phyloP scores from a whole-genome alignment of 2,329 filamentous ascomycete genomes.

The Aspergillus aculeatus region DNA sequence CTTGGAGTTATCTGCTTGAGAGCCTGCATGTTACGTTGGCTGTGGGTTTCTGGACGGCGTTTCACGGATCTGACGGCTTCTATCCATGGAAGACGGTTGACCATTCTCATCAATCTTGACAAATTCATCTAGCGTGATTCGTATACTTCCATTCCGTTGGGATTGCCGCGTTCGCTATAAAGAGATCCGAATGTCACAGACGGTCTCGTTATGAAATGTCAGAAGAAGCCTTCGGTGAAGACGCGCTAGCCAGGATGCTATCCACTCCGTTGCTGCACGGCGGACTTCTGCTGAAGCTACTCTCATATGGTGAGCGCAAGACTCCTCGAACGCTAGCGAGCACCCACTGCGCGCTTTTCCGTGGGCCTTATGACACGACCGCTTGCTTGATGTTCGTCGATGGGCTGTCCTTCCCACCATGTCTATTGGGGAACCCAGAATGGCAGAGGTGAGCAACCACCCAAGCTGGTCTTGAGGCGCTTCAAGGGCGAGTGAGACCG shows the following conservation, averaged over 20 bases:
- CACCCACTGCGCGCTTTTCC: neutral
- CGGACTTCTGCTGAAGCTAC: neutral
- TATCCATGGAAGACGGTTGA: slow-evolving; percentile 33
- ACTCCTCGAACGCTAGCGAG: neutral
- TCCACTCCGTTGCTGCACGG: neutral
- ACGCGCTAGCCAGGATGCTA: neutral
- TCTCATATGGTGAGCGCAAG: neutral
- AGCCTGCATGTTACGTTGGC: slow-evolving; percentile 34
- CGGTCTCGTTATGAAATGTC: neutral
- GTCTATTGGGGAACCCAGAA: neutral
- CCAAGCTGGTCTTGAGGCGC: neutral
- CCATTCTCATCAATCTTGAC: slow-evolving; percentile 37
- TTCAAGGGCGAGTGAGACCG: neutral
- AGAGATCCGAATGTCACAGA: neutral
- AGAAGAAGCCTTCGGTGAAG: neutral
- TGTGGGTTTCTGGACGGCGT: slow-evolving; percentile 38
- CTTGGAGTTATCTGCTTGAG: slow-evolving; percentile 35
- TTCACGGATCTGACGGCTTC: slow-evolving; percentile 39
- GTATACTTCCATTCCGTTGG: slow-evolving; percentile 28
- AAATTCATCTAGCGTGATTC: slow-evolving; percentile 40
- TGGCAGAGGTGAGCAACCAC: neutral
- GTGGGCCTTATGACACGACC: neutral
- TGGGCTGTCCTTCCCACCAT: neutral
- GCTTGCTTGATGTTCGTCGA: neutral
- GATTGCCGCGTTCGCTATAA: slow-evolving; percentile 24